A percentile compares a stretch with the other conserved stretches of the same genome.
Conservation (phyloP, 1,139 yeast genomes). For the Scheffersomyces titani region DNA sequence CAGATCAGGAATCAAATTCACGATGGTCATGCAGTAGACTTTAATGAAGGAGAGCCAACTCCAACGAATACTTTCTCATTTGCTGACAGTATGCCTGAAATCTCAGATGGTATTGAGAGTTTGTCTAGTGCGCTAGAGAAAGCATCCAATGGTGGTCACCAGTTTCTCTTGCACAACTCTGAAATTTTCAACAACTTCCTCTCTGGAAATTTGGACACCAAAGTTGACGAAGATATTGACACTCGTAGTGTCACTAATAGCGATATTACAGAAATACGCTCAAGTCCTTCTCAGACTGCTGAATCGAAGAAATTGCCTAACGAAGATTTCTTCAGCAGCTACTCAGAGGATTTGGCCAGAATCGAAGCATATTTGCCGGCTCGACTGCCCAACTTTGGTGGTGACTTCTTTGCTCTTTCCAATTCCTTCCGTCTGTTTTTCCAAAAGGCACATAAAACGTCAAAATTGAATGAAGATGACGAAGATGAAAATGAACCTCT, state of each 20-base stretch:
- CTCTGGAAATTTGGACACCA: conserved; percentile 7
- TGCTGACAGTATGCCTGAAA: conserved; percentile 13
- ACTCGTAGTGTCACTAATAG: background rate
- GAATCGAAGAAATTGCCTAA: background rate
- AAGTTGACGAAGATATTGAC: conserved; percentile 2
- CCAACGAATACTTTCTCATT: conserved; percentile 1
- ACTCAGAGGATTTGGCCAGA: conserved; percentile 18
- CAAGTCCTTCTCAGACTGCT: background rate
- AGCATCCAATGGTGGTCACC: conserved; percentile 28
- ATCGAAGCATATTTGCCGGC: conserved; percentile 13
- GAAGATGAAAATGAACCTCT: conserved; percentile 10
- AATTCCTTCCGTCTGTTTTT: conserved; percentile 2
- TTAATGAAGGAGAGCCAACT: background rate
- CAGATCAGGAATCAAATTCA: background rate
- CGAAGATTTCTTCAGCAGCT: conserved; percentile 7
- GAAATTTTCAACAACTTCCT: conserved; percentile 29
- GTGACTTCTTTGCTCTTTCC: conserved; percentile 9
- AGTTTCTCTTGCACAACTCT: conserved; percentile 28
- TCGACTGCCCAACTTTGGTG: conserved; percentile 9
- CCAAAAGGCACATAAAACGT: background rate
- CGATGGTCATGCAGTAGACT: background rate
- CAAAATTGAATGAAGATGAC: conserved; percentile 5
- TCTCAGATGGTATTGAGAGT: conserved; percentile 28
- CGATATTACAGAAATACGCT: background rate
- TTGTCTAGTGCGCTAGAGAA: conserved; percentile 30